Base-by-base conservation (phyloP, 768 basidiomycete genomes). In the Rhodocollybia butyracea region DNA sequence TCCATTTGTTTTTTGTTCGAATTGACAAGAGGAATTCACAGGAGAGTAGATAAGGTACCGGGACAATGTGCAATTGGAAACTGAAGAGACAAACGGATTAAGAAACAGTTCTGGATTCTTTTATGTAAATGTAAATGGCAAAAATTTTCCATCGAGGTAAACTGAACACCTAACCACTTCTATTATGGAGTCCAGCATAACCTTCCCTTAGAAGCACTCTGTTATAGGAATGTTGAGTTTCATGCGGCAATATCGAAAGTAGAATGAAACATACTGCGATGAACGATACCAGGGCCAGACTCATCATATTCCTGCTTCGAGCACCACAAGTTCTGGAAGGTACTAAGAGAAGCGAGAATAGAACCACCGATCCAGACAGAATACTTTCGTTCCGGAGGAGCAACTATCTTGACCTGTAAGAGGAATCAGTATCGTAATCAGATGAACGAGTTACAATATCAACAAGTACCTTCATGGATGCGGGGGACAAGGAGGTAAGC, bases 271-370 rank as follows among this genome's bases (percentile, higher is more conserved):
- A 41, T 48, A 66, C 64, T 66, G 50, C 65, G 61, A 68, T 80
- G 78, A 55, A 80, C 78, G 56, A 80, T 80, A 52, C 71, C 78
- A 30, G 78, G 78, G 48, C 78, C 78, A 26, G 75, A 81, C 70
- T 91, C 92, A 69, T 94, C 92, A 74, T 94, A 94, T 76, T 94
- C 93, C 66, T 92, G 89, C 74, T 91, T 91, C 56, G 87, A 86
- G 74, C 88, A 88, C 93, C 94, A 97, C 74, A 95, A 76, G 70
- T 94, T 94, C 78, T 96, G 94, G 94, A 96, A 96, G 63, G 94
- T 95, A 67, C 84, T 88, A 47, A 97, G 82, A 30, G 91, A 94
- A 42, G 93, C 94, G 62, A 91, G 75, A 64, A 90, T 91, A 40
- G 86, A 88, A 57, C 88, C 89, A 76, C 89, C 89, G 63, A 94